Base-by-base conservation (phyloP, 2,329 filamentous ascomycete genomes). In the Stagonosporopsis vannaccii region DNA sequence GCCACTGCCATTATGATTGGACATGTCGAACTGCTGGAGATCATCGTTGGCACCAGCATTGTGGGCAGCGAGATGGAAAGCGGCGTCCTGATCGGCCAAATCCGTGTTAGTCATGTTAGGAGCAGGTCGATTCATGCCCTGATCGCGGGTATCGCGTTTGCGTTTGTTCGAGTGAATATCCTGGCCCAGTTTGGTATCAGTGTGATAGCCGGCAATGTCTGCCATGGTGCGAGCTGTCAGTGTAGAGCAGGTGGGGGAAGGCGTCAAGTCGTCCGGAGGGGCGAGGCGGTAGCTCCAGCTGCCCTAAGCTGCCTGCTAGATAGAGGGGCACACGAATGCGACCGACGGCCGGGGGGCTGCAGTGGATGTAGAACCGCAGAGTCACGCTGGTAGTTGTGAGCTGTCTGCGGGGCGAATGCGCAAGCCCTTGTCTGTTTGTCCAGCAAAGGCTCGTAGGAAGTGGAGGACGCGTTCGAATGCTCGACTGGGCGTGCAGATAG, bases 1-100 rank as follows among this genome's bases (percentile, higher is more conserved):
- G 52, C 79, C 75, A 39, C 82, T 77, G 51, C 82, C 83, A 61
- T 85, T 86, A 59, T 84, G 83, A 43, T 80, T 78, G 32, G 39
- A 42, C 9, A 74, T 68, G 59, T 77, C 76, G 51, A 79, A 78
- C 37, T 70, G 69, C 50, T 74, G 71, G 55, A 77, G 74, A 71
- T 79, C 79, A 37, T 79, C 76, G 60, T 77, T 73, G 39, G 79
- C 74, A 46, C 73, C 70, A 12, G 73, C 74, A 61, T 78, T 75
- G 59, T 79, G 75, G 51, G 71, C 72, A 23, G 69, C 71, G 37
- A 79, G 72, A 48, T 79, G 78, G 17, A 71, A 71, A 51, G 72
- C 72, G 6, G 72, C 66, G 22, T 72, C 72, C 57, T 77, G 75
- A 48, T 77, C 74, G 51, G 63, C 71, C 59, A 76, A 46, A 41